Conservation (phyloP, 1,284 basidiomycete genomes). For the Meira nashicola region DNA sequence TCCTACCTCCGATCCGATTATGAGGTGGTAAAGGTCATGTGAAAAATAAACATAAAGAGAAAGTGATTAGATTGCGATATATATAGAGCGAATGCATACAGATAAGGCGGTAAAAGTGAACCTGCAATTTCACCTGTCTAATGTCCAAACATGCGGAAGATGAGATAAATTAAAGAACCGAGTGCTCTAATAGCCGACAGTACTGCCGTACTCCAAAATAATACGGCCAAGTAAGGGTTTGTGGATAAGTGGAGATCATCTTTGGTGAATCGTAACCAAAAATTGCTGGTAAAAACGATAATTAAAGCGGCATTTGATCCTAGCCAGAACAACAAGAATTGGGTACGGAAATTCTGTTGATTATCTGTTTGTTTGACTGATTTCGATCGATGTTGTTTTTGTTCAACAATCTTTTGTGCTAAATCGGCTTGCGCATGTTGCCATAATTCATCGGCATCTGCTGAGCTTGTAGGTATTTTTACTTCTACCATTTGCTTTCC, state of each 20-base stretch:
- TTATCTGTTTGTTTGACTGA: conserved; percentile 82
- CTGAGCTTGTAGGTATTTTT: conserved; percentile 70
- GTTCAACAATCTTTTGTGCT: conserved; percentile 59
- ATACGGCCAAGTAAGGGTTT: conserved; percentile 26
- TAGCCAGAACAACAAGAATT: conserved; percentile 15
- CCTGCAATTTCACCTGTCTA: conserved; percentile 2
- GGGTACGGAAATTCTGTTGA: conserved; percentile 66
- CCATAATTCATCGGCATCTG: conserved; percentile 78
- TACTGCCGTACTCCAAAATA: conserved; percentile 32
- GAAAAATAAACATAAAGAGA: too few species aligned
- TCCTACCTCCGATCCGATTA: too few species aligned
- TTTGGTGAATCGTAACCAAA: conserved; percentile 14
- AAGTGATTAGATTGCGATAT: too few species aligned
- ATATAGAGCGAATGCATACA: too few species aligned
- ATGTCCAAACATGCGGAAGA: conserved; percentile 32
- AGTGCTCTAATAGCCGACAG: conserved; percentile 29
- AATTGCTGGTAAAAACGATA: conserved; percentile 18
- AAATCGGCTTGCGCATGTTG: conserved; percentile 63
- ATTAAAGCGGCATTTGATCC: conserved; percentile 15
- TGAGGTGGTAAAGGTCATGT: too few species aligned
- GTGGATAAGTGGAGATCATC: conserved; percentile 5
- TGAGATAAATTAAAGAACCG: conserved; percentile 27
- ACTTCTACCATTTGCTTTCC: conserved; percentile 82
- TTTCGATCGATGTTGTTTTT: conserved; percentile 76
- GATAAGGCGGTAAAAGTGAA: too few species aligned